Evolutionary conservation across 495 filamentous ascomycete genomes (phyloP).

Genomic region (Articulospora tetracladia): DNA sequence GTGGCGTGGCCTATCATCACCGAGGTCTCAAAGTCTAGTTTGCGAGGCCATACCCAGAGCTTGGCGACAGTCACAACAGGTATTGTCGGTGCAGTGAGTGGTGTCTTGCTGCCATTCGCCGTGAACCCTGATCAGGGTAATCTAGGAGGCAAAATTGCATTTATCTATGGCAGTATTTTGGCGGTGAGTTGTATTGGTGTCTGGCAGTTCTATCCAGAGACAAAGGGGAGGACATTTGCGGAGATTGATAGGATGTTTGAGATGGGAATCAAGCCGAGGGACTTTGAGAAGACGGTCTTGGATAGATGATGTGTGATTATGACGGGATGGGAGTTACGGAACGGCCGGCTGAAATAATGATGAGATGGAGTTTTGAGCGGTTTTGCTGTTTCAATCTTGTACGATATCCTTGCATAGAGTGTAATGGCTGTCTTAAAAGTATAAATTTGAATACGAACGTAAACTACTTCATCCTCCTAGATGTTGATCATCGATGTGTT

Average conservation of each 20-base stretch:
- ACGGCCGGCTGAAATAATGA: no score
- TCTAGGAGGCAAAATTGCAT: slow-evolving; percentile 13
- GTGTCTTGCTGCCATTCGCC: slow-evolving; percentile 6
- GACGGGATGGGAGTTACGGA: no score
- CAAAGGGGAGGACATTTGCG: slow-evolving; percentile 15
- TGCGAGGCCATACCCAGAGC: slow-evolving; percentile 13
- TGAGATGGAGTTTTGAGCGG: no score
- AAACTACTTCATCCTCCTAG: no score
- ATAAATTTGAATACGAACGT: no score
- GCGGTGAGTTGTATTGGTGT: slow-evolving; percentile 6
- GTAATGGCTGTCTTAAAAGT: no score
- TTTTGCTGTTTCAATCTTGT: no score
- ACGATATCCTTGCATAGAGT: no score
- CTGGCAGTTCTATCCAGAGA: slow-evolving; percentile 16
- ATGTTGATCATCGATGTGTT: no score
- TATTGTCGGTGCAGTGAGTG: slow-evolving; percentile 13
- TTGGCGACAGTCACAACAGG: slow-evolving; percentile 13
- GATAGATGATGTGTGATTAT: not conserved
- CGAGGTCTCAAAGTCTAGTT: slow-evolving; percentile 6
- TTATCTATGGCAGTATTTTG: slow-evolving; percentile 12
- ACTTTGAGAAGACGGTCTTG: slow-evolving; percentile 12
- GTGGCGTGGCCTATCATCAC: slow-evolving; percentile 19
- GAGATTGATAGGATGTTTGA: slow-evolving; percentile 20
- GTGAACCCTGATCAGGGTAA: slow-evolving; percentile 18
- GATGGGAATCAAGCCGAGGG: slow-evolving; percentile 8